phyloP scores from a whole-genome alignment of 441 rosid genomes.

The Lepidium campestre region DNA sequence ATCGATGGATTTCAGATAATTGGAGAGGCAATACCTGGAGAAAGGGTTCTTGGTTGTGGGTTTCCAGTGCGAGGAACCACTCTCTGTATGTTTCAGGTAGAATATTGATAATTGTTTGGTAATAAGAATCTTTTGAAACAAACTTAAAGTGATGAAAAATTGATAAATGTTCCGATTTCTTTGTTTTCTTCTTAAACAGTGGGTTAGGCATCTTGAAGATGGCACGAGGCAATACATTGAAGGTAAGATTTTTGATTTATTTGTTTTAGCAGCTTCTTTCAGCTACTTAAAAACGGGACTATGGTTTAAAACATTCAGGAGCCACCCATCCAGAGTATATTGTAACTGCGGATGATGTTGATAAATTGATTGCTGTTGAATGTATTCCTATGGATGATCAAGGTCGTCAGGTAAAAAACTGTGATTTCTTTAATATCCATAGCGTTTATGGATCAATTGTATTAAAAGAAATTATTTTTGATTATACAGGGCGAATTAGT shows the following conservation, averaged over 20 bases:
- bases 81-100: conserved; percentile 96
- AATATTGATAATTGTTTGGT: conserved; percentile 10
- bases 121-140: not conserved
- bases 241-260: conserved; percentile 43
- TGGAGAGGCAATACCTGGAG: conserved; percentile 93
- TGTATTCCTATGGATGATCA: conserved; percentile 99
- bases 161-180: not conserved
- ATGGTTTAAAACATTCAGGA: conserved; percentile 42
- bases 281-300: not conserved
- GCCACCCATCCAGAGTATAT: conserved; percentile 96
- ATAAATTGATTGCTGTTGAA: conserved; percentile 91
- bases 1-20: conserved; percentile 88
- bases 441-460: not conserved
- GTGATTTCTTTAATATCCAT: not conserved
- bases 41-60: conserved; percentile 91
- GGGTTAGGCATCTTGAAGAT: conserved; percentile 98
- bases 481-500: conserved; percentile 71
- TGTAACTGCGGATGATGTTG: conserved; percentile 99
- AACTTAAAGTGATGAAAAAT: not conserved
- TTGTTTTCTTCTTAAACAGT: conserved; percentile 36
- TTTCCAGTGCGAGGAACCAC: conserved; percentile 87
- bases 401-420: conserved; percentile 69
- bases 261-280: not conserved
- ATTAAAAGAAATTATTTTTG: not conserved
- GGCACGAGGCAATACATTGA: conserved; percentile 95